A percentile compares a stretch with the other conserved stretches of the same genome.
These are phyloP conservation scores for Ganoderma resinaceum DNA, from an alignment of 1,284 basidiomycete species.

Conservation along the genomic window DNA sequence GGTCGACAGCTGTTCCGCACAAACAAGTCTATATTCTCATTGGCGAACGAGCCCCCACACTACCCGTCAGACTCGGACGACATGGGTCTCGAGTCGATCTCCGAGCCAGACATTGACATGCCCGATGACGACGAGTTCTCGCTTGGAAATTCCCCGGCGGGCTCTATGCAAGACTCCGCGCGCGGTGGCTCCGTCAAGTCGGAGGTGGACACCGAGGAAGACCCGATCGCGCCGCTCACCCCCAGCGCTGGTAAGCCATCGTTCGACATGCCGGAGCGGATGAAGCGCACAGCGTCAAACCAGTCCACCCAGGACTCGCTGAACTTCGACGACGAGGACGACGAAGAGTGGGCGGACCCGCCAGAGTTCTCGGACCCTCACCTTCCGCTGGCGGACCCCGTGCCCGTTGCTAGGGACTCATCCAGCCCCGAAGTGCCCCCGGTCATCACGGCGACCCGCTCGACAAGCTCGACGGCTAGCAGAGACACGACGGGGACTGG, in stretches of 20 bases:
- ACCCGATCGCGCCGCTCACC: conserved; percentile 68
- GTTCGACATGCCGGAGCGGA: conserved; percentile 45
- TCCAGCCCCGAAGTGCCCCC: conserved; percentile 21
- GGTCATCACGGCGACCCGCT: conserved; percentile 30
- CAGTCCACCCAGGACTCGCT: conserved; percentile 29
- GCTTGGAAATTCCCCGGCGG: conserved; percentile 44
- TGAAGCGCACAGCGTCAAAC: conserved; percentile 27
- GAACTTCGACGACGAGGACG: conserved; percentile 53
- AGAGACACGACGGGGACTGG: conserved; percentile 29
- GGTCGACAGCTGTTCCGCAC: conserved; percentile 55
- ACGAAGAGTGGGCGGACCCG: conserved; percentile 73
- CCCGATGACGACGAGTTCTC: conserved; percentile 54
- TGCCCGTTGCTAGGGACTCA: conserved; percentile 15
- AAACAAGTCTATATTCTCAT: conserved; percentile 79
- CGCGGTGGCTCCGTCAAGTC: conserved; percentile 42
- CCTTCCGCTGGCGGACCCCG: conserved; percentile 34
- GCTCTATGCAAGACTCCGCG: conserved; percentile 32
- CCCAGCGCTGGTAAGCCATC: conserved; percentile 57
- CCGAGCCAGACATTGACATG: conserved; percentile 72
- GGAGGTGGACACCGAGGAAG: conserved; percentile 71
- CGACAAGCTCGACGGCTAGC: conserved; percentile 38
- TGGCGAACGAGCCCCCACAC: conserved; percentile 85
- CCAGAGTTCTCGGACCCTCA: conserved; percentile 46
- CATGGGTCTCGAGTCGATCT: conserved; percentile 82
- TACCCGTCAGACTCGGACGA: conserved; percentile 82